Percentiles rank a stretch among this genome's conserved stretches.
These are phyloP conservation scores for Plectosphaerella sp. DNA, from an alignment of 2,329 filamentous ascomycete species.

Conservation along the genomic window DNA sequence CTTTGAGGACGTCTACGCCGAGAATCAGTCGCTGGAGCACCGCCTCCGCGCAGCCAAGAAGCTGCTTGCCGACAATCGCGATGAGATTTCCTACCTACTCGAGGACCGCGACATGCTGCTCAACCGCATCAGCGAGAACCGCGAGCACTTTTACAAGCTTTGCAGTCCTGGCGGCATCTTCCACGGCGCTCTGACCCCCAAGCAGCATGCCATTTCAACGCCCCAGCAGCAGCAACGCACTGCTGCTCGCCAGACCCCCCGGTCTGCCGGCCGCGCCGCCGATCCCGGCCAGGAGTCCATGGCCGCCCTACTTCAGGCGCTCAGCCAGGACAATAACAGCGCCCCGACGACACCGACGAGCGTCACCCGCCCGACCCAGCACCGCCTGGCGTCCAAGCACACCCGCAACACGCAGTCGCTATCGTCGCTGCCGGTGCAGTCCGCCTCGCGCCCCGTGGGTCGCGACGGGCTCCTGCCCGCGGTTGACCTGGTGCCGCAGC, in stretches of 20 bases:
- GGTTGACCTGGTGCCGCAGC: constrained; percentile 56
- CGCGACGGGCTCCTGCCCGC: constrained; percentile 56
- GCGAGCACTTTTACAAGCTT: constrained; percentile 78
- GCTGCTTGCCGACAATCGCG: constrained; percentile 72
- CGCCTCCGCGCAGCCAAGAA: constrained; percentile 71
- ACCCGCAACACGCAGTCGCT: constrained; percentile 75
- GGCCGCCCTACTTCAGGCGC: constrained; percentile 74
- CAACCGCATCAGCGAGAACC: constrained; percentile 81
- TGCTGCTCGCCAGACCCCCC: constrained; percentile 48
- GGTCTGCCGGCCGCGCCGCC: constrained; percentile 29
- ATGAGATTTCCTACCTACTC: constrained; percentile 62
- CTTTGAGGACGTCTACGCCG: constrained; percentile 62
- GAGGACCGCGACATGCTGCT: constrained; percentile 77
- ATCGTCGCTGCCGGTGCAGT: constrained; percentile 79
- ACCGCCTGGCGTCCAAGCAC: constrained; percentile 55
- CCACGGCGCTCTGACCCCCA: constrained; percentile 57
- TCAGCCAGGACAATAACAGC: constrained; percentile 72
- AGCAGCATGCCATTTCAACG: constrained; percentile 38
- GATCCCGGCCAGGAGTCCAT: constrained; percentile 61
- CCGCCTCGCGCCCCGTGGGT: constrained; percentile 46
- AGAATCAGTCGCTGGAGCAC: constrained; percentile 59
- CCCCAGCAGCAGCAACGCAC: constrained; percentile 40
- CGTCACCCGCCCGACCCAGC: constrained; percentile 35
- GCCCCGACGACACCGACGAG: constrained; percentile 66
- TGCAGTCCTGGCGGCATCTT: constrained; percentile 70